phyloP scores from a whole-genome alignment of 345 rosid genomes.

The Brassica juncea region DNA sequence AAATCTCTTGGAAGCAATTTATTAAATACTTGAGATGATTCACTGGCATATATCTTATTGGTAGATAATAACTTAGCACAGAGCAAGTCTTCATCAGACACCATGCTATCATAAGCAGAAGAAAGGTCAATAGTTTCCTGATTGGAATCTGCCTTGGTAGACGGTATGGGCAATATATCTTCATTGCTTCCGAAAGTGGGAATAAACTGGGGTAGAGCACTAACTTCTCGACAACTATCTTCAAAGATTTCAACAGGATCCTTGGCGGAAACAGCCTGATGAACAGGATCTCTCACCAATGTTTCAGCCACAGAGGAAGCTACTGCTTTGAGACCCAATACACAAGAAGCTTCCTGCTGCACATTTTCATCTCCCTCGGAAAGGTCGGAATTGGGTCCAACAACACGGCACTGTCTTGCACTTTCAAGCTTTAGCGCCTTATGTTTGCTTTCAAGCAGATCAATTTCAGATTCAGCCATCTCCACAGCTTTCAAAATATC shows the following conservation, averaged over 20 bases:
- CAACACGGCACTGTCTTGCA: conserved; percentile 37
- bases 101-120: conserved; percentile 30
- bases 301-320: conserved; percentile 43
- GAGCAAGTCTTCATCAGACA: conserved; percentile 43
- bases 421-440: conserved; percentile 51
- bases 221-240: conserved; percentile 72
- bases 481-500: conserved; percentile 71
- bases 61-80: conserved; percentile 49
- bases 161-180: conserved; percentile 34
- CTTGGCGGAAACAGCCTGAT: conserved; percentile 46
- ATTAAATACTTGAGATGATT: conserved; percentile 57
- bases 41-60: conserved; percentile 64
- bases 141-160: conserved; percentile 25
- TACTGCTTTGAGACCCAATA: conserved; percentile 54
- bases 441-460: conserved; percentile 75
- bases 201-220: conserved; percentile 46
- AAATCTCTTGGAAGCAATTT: conserved; percentile 51
- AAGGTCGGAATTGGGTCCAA: conserved; percentile 33
- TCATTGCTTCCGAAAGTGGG: conserved; percentile 35
- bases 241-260: conserved; percentile 45
- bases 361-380: conserved; percentile 39
- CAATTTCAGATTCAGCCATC: conserved; percentile 84
- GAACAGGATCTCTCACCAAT: conserved; percentile 40
- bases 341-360: conserved; percentile 31
- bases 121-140: conserved; percentile 27